Evolutionary conservation across 2,329 filamentous ascomycete genomes (phyloP).

Genomic region (Verticillium isaacii): DNA sequence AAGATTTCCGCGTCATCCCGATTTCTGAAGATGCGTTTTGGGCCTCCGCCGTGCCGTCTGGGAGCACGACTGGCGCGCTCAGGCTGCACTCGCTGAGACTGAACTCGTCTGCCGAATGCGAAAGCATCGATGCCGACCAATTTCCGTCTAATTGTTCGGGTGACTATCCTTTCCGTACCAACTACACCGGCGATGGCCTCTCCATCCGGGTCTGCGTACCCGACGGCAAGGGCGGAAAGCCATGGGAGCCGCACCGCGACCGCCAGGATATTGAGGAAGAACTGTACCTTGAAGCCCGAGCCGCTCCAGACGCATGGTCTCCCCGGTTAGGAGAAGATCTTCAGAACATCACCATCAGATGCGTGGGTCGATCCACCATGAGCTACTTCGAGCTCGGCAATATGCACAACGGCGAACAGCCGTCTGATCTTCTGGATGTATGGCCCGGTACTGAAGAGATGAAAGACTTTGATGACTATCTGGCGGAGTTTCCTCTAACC

Average conservation of each 20-base stretch:
- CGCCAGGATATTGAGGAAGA: constrained; percentile 8
- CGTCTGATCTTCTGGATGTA: constrained; percentile 3
- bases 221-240: not conserved
- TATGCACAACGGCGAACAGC: not conserved
- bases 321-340: not conserved
- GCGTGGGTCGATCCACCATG: constrained; percentile 5
- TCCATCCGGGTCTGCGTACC: constrained; percentile 7
- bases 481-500: constrained; percentile 8
- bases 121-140: constrained; percentile 1
- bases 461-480: constrained; percentile 12
- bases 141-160: constrained; percentile 7
- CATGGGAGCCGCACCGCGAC: not conserved
- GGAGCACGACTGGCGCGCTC: constrained; percentile 7
- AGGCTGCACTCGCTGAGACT: constrained; percentile 10
- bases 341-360: constrained; percentile 8
- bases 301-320: constrained; percentile 1
- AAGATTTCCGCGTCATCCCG: not conserved
- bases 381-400: constrained; percentile 12
- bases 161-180: not conserved
- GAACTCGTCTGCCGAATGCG: constrained; percentile 7
- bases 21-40: constrained; percentile 8
- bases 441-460: constrained; percentile 10
- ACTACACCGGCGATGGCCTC: constrained; percentile 6
- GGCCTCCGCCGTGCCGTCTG: constrained; percentile 8
- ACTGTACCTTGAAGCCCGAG: constrained; percentile 7